Percentiles rank a stretch among this genome's conserved stretches.
Conservation (phyloP, 257 asterid genomes). For the Anisodus tanguticus region DNA sequence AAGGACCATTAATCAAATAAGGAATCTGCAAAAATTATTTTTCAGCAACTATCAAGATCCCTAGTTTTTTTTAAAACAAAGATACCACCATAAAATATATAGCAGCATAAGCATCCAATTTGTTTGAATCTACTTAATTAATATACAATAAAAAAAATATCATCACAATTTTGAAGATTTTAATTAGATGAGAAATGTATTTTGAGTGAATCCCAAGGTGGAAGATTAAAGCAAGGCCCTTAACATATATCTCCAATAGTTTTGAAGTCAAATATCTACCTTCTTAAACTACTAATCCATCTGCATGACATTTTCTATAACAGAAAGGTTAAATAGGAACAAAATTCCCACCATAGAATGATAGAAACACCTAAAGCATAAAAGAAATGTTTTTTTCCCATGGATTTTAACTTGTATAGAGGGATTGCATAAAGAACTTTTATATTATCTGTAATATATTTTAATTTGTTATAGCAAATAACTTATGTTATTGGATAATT, state of each 20-base stretch:
- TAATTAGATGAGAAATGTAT: background rate
- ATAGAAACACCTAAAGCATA: background rate
- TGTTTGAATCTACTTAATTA: background rate
- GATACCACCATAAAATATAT: background rate
- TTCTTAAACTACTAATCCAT: slow-evolving; percentile 1
- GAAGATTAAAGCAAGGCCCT: background rate
- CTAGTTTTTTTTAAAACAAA: background rate
- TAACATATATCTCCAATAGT: background rate
- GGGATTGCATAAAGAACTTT: background rate
- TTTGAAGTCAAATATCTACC: background rate
- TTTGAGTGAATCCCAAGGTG: background rate
- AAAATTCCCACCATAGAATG: background rate
- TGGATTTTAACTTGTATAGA: background rate
- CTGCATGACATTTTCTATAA: background rate
- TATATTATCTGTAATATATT: background rate
- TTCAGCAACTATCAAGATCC: background rate
- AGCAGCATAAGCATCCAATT: background rate
- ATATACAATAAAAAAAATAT: background rate
- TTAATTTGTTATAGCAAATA: background rate
- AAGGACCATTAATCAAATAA: background rate
- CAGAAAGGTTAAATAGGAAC: background rate
- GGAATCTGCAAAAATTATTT: no score
- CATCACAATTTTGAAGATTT: background rate
- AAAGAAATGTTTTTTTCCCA: background rate
- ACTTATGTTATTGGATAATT: background rate